Evolutionary conservation across 371 early-diverging fungal genomes (phyloP).

Genomic region (Actinomucor elegans): DNA sequence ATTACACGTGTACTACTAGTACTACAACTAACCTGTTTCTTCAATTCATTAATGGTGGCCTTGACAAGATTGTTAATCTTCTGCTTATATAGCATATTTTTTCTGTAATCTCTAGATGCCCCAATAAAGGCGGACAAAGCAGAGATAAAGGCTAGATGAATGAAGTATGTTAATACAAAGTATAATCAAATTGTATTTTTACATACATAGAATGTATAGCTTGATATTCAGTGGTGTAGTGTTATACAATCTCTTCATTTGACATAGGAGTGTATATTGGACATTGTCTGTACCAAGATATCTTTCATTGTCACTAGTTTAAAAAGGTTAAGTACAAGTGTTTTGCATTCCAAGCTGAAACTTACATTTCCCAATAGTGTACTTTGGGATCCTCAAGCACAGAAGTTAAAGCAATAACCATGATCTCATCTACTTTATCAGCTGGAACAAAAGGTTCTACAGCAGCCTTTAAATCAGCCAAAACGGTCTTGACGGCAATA

Average conservation of each 20-base stretch:
- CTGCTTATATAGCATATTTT: neutral
- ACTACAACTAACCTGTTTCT: slow-evolving; percentile 5
- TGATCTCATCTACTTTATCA: slow-evolving; percentile 11
- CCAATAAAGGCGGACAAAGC: neutral
- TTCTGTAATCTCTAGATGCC: slow-evolving; percentile 7
- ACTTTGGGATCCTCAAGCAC: slow-evolving; percentile 15
- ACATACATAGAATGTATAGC: slow-evolving; percentile 8
- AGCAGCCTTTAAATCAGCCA: neutral
- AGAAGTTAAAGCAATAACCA: slow-evolving; percentile 8
- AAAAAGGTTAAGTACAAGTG: neutral
- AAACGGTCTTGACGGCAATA: neutral
- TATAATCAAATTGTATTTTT: neutral
- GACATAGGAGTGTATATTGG: neutral
- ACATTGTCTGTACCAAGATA: slow-evolving; percentile 6
- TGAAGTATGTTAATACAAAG: neutral
- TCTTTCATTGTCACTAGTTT: neutral
- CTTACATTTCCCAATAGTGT: slow-evolving; percentile 20
- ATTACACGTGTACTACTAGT: too few relatives aligned
- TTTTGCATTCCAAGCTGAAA: neutral
- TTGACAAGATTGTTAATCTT: slow-evolving; percentile 10
- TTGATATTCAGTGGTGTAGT: neutral
- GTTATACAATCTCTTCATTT: slow-evolving; percentile 2
- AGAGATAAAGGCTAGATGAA: neutral
- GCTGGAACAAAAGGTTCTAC: neutral
- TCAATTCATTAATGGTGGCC: neutral